These are phyloP conservation scores for Herpetomonas tarakana DNA, from an alignment of 208 protist species.

Conservation along the genomic window DNA sequence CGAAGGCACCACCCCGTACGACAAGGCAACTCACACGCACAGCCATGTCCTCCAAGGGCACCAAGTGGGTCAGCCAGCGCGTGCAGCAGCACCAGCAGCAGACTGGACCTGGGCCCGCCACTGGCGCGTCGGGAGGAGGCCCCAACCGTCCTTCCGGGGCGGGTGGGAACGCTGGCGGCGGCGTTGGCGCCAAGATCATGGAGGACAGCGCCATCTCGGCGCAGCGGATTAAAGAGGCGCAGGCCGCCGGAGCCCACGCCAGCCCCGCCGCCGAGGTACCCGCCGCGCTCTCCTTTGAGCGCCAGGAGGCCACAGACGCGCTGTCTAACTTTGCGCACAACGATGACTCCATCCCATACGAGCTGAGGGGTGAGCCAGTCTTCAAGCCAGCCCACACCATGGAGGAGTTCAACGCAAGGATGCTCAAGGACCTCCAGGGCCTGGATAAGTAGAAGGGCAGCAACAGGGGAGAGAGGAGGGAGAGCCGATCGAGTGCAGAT, in stretches of 20 bases:
- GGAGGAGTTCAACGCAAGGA: slow-evolving; percentile 30
- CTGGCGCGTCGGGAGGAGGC: slow-evolving; percentile 5
- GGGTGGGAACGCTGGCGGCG: slow-evolving; percentile 27
- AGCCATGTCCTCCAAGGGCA: slow-evolving; percentile 12
- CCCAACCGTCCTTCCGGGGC: neutral
- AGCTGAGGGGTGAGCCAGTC: slow-evolving; percentile 25
- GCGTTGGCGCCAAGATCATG: slow-evolving; percentile 28
- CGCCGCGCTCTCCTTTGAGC: slow-evolving; percentile 58
- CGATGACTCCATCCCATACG: slow-evolving; percentile 23
- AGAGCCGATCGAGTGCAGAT: too few relatives aligned
- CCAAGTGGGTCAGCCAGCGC: slow-evolving; percentile 29
- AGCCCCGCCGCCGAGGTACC: slow-evolving; percentile 34
- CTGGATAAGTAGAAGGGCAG: slow-evolving; percentile 25
- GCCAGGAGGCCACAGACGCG: slow-evolving; percentile 77
- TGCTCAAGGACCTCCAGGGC: slow-evolving; percentile 12
- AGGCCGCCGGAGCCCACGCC: slow-evolving; percentile 11
- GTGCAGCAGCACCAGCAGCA: slow-evolving; percentile 16
- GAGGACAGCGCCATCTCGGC: slow-evolving; percentile 53
- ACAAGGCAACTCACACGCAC: too few relatives aligned
- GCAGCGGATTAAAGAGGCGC: slow-evolving; percentile 28
- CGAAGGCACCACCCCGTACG: too few relatives aligned
- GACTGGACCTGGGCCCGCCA: slow-evolving; percentile 2
- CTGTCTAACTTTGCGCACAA: slow-evolving; percentile 84
- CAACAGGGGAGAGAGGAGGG: slow-evolving; percentile 12
- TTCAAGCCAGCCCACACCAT: slow-evolving; percentile 22